These are phyloP conservation scores for Xylaria polymorpha DNA, from an alignment of 2,329 filamentous ascomycete species.

Conservation along the genomic window DNA sequence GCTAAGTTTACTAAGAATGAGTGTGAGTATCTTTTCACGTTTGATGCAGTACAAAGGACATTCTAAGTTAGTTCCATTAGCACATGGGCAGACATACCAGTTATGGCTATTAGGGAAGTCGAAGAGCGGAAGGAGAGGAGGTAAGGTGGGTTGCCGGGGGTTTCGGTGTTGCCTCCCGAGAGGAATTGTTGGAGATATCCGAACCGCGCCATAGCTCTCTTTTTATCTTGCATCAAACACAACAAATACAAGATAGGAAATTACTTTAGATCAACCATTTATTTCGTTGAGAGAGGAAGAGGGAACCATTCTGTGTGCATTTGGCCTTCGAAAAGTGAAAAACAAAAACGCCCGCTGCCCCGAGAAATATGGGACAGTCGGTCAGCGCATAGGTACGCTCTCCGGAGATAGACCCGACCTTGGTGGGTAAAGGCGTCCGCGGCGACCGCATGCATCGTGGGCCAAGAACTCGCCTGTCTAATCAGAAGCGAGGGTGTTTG, in stretches of 20 bases:
- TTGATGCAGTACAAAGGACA: not conserved
- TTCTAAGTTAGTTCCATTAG: not conserved
- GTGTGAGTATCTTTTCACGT: constrained; percentile 1
- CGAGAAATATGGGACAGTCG: not conserved
- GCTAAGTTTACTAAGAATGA: constrained; percentile 46
- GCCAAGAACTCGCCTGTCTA: constrained; percentile 10
- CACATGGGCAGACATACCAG: constrained; percentile 43
- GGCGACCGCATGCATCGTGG: constrained; percentile 15
- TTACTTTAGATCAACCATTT: not conserved
- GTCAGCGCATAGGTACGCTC: constrained; percentile 60
- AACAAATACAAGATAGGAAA: not conserved
- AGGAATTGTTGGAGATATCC: constrained; percentile 44
- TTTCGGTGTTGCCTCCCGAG: constrained; percentile 44
- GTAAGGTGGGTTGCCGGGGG: constrained; percentile 49
- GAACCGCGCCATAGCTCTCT: constrained; percentile 32
- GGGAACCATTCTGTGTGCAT: not conserved
- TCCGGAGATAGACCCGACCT: constrained; percentile 59
- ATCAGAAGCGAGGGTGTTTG: not conserved
- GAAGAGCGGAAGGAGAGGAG: constrained; percentile 56
- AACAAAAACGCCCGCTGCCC: not conserved
- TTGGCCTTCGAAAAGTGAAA: not conserved
- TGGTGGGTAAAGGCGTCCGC: constrained; percentile 25
- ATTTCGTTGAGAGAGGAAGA: not conserved
- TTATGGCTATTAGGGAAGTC: constrained; percentile 52
- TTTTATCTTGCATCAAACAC: constrained; percentile 3